These are phyloP conservation scores for Pseudogymnoascus sp. DNA, from an alignment of 2,329 filamentous ascomycete species.

Conservation along the genomic window DNA sequence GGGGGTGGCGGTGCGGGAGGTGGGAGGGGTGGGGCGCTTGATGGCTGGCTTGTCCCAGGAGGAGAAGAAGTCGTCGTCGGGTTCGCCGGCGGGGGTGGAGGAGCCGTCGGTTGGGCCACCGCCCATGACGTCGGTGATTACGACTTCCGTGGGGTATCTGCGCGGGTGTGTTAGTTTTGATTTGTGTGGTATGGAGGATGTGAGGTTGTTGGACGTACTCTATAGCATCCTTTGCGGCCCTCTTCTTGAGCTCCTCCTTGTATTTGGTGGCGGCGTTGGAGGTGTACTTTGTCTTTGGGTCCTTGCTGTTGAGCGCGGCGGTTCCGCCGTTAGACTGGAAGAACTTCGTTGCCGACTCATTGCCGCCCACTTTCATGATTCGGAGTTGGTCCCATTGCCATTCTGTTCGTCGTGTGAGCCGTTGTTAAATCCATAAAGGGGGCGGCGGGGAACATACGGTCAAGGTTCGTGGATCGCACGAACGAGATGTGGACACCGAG, in stretches of 20 bases:
- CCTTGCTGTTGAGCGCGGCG: conserved; percentile 90
- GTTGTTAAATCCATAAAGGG: conserved; percentile 8
- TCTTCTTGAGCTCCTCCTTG: conserved; percentile 88
- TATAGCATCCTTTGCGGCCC: conserved; percentile 72
- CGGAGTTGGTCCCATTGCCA: conserved; percentile 99
- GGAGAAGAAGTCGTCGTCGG: conserved; percentile 92
- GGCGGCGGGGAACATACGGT: conserved; percentile 58
- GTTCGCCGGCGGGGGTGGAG: conserved; percentile 71
- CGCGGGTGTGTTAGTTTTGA: conserved; percentile 17
- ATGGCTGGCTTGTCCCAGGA: conserved; percentile 98
- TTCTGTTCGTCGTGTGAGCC: conserved; percentile 40
- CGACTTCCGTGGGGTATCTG: conserved; percentile 77
- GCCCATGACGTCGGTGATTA: conserved; percentile 64
- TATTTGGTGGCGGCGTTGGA: conserved; percentile 92
- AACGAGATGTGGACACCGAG: conserved; percentile 98
- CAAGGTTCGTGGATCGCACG: conserved; percentile 94
- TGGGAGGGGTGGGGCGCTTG: conserved; percentile 88
- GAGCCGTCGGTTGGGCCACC: conserved; percentile 53
- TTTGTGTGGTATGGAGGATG: background rate
- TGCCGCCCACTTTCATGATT: conserved; percentile 96
- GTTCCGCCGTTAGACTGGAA: conserved; percentile 95
- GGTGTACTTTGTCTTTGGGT: conserved; percentile 93
- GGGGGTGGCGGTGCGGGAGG: conserved; percentile 82
- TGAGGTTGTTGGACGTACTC: conserved; percentile 49
- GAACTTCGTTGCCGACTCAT: conserved; percentile 96